Conservation (phyloP, 2,329 filamentous ascomycete species). For the Aspergillus uvarum region DNA sequence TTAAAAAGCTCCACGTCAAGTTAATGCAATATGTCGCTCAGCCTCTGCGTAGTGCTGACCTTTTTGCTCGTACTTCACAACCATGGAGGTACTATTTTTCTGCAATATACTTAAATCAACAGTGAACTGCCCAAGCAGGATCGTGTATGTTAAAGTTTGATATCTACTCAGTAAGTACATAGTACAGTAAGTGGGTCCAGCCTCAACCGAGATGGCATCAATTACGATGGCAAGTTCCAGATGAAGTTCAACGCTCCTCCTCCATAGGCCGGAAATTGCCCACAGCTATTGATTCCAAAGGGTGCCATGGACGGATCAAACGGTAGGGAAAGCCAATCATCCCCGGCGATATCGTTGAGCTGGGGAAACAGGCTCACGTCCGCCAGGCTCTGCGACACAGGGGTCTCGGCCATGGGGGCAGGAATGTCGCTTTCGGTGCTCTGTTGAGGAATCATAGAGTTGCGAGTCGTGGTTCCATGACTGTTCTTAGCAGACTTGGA, state of each 20-base stretch:
- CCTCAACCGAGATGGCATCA: background rate
- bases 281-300: slow-evolving; percentile 39
- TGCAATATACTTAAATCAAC: background rate
- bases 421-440: slow-evolving; percentile 25
- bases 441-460: slow-evolving; percentile 32
- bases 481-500: slow-evolving; percentile 30
- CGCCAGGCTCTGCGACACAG: slow-evolving; percentile 27
- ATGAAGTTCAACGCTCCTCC: slow-evolving; percentile 44
- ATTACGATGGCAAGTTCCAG: slow-evolving; percentile 43
- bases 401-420: slow-evolving; percentile 18
- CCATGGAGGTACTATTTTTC: no score
- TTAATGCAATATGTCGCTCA: no score
- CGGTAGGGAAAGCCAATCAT: slow-evolving; percentile 45
- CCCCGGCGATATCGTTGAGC: slow-evolving; percentile 32
- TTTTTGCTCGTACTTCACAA: no score
- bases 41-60: no score
- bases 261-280: slow-evolving; percentile 42
- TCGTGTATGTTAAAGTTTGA: background rate
- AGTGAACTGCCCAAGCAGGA: background rate
- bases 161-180: background rate
- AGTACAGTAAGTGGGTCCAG: background rate
- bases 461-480: slow-evolving; percentile 25
- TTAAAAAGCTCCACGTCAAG: background rate
- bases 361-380: slow-evolving; percentile 31
- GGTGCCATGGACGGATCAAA: slow-evolving; percentile 48